These are phyloP conservation scores for Psilocybe azurescens DNA, from an alignment of 768 basidiomycete genomes.

Conservation along the genomic window DNA sequence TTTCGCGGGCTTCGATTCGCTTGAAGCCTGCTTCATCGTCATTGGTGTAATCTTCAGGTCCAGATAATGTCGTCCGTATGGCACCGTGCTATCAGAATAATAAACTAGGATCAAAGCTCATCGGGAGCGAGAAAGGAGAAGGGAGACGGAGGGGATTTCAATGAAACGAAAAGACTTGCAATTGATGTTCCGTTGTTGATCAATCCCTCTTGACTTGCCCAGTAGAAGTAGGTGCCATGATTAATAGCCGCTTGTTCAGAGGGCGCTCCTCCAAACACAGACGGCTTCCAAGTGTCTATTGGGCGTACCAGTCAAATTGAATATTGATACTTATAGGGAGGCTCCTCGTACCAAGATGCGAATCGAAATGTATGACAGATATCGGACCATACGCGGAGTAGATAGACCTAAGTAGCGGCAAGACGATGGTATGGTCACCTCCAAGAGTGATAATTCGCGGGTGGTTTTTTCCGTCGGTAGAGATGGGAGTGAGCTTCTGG, in stretches of 20 bases:
- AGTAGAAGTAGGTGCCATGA: constrained; percentile 92
- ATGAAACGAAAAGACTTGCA: constrained; percentile 65
- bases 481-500: constrained; percentile 57
- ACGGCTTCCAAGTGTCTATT: constrained; percentile 75
- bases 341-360: constrained; percentile 55
- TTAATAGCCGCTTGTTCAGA: constrained; percentile 78
- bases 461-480: constrained; percentile 74
- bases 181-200: constrained; percentile 80
- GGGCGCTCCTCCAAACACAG: constrained; percentile 76
- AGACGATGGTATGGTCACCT: constrained; percentile 85
- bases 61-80: constrained; percentile 83
- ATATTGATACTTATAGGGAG: constrained; percentile 2
- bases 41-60: constrained; percentile 76
- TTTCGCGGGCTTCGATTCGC: constrained; percentile 83
- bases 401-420: constrained; percentile 69
- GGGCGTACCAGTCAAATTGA: constrained; percentile 17
- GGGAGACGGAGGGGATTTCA: constrained; percentile 20
- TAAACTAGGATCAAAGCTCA: constrained; percentile 79
- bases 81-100: constrained; percentile 76
- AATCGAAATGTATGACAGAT: constrained; percentile 87
- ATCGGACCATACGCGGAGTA: constrained; percentile 80
- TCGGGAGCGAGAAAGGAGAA: constrained; percentile 22
- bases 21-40: constrained; percentile 83
- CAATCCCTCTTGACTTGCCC: constrained; percentile 83
- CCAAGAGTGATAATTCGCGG: constrained; percentile 85